Percentiles rank a stretch among this genome's conserved stretches.
phyloP scores from a whole-genome alignment of 768 basidiomycete species.

The Tylopilus felleus region DNA sequence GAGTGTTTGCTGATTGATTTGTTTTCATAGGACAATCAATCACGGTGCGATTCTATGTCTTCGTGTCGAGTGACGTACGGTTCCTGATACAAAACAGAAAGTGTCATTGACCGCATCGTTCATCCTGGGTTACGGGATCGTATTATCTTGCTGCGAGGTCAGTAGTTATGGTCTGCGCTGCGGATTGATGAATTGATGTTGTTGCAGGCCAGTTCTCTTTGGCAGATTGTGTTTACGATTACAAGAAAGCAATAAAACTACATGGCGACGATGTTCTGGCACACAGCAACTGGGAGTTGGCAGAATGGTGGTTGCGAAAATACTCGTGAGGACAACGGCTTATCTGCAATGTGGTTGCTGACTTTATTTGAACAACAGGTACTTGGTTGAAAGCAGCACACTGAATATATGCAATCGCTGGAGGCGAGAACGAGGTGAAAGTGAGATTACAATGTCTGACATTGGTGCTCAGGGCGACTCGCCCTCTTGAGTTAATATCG shows the following conservation, averaged over 20 bases:
- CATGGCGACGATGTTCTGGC: constrained; percentile 93
- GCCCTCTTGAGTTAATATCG: constrained; percentile 18
- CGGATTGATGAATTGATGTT: constrained; percentile 4
- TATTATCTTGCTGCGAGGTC: constrained; percentile 84
- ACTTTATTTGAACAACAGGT: constrained; percentile 43
- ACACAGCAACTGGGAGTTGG: constrained; percentile 87
- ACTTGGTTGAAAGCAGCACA: constrained; percentile 72
- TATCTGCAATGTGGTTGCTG: not conserved
- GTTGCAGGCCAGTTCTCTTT: constrained; percentile 70
- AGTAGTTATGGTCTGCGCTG: constrained; percentile 16
- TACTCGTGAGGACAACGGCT: constrained; percentile 53
- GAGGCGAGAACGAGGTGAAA: constrained; percentile 79
- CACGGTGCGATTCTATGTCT: constrained; percentile 55
- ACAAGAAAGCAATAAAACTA: constrained; percentile 63
- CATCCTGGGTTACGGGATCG: constrained; percentile 89
- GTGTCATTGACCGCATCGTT: constrained; percentile 85
- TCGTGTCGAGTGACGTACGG: not conserved
- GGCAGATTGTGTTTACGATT: constrained; percentile 75
- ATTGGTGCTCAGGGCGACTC: constrained; percentile 40
- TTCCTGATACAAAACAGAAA: constrained; percentile 49
- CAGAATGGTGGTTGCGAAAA: constrained; percentile 77
- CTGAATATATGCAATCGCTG: constrained; percentile 79
- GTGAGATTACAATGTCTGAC: constrained; percentile 59
- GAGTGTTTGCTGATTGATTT: constrained; percentile 1
- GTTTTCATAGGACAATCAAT: constrained; percentile 60